phyloP scores from a whole-genome alignment of 768 basidiomycete genomes.

The Holtermanniella nyarrowii region DNA sequence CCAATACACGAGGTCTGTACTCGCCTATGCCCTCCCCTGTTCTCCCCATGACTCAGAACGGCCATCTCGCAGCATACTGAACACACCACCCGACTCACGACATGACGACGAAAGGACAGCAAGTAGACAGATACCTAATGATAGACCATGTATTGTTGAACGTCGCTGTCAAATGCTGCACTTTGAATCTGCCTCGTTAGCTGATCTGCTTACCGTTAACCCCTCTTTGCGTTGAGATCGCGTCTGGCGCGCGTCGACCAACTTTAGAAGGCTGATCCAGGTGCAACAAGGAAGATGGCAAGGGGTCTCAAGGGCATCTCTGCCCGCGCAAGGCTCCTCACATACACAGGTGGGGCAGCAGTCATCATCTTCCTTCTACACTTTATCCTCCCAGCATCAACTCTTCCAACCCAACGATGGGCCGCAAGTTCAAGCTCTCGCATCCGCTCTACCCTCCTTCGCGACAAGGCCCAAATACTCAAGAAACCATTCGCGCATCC shows the following conservation, averaged over 20 bases:
- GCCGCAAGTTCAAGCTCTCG: conserved; percentile 33
- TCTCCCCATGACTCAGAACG: not conserved
- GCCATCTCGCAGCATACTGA: not conserved
- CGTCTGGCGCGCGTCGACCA: no score
- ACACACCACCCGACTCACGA: no score
- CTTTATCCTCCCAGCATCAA: conserved; percentile 15
- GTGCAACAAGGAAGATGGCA: no score
- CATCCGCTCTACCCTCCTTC: conserved; percentile 33
- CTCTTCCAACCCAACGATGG: conserved; percentile 29
- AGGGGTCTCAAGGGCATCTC: conserved; percentile 7
- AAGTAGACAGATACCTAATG: no score
- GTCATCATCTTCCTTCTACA: conserved; percentile 24
- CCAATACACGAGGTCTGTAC: not conserved
- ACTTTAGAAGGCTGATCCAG: no score
- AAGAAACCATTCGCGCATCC: conserved; percentile 38
- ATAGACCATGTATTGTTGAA: no score
- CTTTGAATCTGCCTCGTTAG: no score
- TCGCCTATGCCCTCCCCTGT: not conserved
- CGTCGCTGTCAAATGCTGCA: no score
- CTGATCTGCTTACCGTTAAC: no score
- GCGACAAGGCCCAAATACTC: conserved; percentile 24
- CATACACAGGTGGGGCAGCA: conserved; percentile 12
- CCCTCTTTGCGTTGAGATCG: no score
- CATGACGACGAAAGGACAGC: no score
- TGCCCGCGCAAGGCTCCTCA: conserved; percentile 11